Base-by-base conservation (phyloP, 352 stramenopile species). In the Pythium biforme region DNA sequence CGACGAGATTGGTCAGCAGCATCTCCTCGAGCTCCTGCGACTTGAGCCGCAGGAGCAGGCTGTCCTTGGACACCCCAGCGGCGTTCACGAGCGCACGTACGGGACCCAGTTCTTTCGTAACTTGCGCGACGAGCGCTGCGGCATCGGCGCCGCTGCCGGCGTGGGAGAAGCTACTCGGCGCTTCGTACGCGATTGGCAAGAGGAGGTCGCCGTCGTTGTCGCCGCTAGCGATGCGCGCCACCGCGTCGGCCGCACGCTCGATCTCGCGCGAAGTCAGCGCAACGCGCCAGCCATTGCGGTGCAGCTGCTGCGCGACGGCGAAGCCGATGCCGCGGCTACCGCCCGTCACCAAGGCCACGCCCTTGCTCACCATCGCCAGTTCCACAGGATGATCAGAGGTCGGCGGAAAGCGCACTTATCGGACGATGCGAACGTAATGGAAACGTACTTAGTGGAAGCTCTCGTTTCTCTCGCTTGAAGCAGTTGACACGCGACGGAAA, bases 241-340 rank as follows among this genome's bases (percentile, higher is more conserved):
- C 81, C 0, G 86, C 83, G 34, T 77, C 62, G 29, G 83, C 63
- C 10, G 85, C 83, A 14, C 86, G 80, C 23, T 60, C 40, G 26
- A 86, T 46, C n/a, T 83, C 69, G 0, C 83, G 76, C 34, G 81
- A 92, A 14, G 86, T 92, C 51, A 93, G 66, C 9, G 86, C 86
- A 31, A 92, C 86, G 31, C 73, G 66, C 83, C 83, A 94, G 25
- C 83, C 86, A 27, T 75, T 60, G 27, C 29, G 65, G 59, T 87
- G 73, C 46, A 94, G 78, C 69, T 89, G 73, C 50, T 72, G 70
- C 20, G 83, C 83, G 26, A 94, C 70, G 11, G 83, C 81, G 40
- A 90, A 83, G 63, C 86, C 86, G 56, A 94, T 94, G 66, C 86
- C 86, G 29, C 81, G 74, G 55, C 83, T 94, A 20, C 83, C 86